These are phyloP conservation scores for Toxoplasma gondii DNA, from an alignment of 169 alveolate genomes.

Conservation along the genomic window DNA sequence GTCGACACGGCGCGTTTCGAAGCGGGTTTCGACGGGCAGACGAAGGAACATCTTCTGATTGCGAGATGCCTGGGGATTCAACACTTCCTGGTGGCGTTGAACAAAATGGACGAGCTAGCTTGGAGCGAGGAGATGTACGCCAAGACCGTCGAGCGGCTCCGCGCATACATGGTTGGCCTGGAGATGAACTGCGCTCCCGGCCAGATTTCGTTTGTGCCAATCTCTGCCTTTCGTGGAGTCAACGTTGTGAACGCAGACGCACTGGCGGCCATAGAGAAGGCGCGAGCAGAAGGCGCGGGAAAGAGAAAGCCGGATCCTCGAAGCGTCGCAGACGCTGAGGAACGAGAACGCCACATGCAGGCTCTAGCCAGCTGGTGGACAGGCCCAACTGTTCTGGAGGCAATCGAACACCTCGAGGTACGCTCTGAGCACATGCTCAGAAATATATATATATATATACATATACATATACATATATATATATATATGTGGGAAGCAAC, in stretches of 20 bases:
- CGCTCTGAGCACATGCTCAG: too few relatives aligned
- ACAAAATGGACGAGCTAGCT: slow-evolving; percentile 87
- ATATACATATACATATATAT: too few relatives aligned
- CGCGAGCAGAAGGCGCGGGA: background rate
- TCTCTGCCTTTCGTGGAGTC: slow-evolving; percentile 56
- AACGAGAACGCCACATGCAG: slow-evolving; percentile 1
- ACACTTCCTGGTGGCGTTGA: slow-evolving; percentile 88
- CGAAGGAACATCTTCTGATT: slow-evolving; percentile 92
- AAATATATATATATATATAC: too few relatives aligned
- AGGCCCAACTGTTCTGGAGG: slow-evolving; percentile 34
- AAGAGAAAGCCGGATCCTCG: background rate
- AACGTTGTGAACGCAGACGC: slow-evolving; percentile 30
- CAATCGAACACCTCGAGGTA: slow-evolving; percentile 32
- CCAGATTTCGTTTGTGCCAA: slow-evolving; percentile 36
- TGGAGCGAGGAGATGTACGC: slow-evolving; percentile 48
- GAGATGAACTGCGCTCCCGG: slow-evolving; percentile 47
- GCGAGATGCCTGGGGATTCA: slow-evolving; percentile 89
- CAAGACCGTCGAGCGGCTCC: slow-evolving; percentile 16
- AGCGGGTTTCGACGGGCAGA: slow-evolving; percentile 92
- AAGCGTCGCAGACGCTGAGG: background rate
- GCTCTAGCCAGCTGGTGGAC: slow-evolving; percentile 50
- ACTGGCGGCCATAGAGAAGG: background rate
- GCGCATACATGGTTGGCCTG: slow-evolving; percentile 52
- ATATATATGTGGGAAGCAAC: too few relatives aligned
- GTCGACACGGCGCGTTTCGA: slow-evolving; percentile 70